These are phyloP conservation scores for Xylaria sp. DNA, from an alignment of 2,329 filamentous ascomycete species.

Conservation along the genomic window DNA sequence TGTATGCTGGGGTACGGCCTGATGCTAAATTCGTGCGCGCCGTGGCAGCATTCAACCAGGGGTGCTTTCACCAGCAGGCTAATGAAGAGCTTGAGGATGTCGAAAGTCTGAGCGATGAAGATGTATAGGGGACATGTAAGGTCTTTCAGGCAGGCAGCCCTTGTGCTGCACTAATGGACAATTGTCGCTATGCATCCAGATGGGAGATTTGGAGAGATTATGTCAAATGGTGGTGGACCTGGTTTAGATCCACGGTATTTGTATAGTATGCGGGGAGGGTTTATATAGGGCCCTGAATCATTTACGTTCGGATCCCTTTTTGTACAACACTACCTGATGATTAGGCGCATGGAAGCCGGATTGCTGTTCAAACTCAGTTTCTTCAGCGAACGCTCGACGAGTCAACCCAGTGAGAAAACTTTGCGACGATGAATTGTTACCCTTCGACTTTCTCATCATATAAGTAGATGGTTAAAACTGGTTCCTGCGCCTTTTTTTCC, in stretches of 20 bases:
- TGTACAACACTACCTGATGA: neutral
- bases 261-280: neutral
- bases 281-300: neutral
- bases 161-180: neutral
- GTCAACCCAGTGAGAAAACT: neutral
- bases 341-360: neutral
- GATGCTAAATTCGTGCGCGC: slow-evolving; percentile 46
- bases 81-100: slow-evolving; percentile 32
- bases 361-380: neutral
- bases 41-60: slow-evolving; percentile 40
- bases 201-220: neutral
- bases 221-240: neutral
- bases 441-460: neutral
- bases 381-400: neutral
- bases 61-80: slow-evolving; percentile 33
- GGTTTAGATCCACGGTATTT: neutral
- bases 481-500: neutral
- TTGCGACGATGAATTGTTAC: neutral
- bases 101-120: slow-evolving; percentile 26
- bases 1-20: slow-evolving; percentile 46
- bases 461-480: neutral
- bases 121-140: slow-evolving; percentile 21
- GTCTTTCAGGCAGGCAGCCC: neutral
- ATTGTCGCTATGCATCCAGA: neutral
- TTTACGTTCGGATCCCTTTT: slow-evolving; percentile 1